These are phyloP conservation scores for Penstemon barbatus DNA, from an alignment of 257 asterid species.

Conservation along the genomic window DNA sequence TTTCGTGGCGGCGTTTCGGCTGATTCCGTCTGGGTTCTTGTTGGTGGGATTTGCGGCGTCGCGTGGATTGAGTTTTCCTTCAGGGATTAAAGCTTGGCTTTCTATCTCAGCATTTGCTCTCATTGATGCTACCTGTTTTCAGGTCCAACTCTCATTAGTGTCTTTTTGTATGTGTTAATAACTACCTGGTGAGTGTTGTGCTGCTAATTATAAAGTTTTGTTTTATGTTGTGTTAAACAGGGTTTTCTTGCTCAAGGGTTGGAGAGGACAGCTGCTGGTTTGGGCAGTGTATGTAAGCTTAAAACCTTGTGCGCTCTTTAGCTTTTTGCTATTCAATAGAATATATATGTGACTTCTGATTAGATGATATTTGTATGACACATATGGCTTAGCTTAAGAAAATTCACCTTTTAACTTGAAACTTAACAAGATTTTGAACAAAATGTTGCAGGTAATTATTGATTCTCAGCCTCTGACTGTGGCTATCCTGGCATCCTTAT, in stretches of 20 bases:
- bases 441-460: conserved; percentile 75
- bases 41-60: conserved; percentile 77
- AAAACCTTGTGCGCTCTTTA: conserved; percentile 21
- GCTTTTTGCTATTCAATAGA: conserved; percentile 14
- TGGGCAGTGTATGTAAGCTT: conserved; percentile 84
- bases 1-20: conserved; percentile 80
- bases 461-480: conserved; percentile 98
- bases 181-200: conserved; percentile 5
- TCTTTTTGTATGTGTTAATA: neutral
- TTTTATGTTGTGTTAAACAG: conserved; percentile 41
- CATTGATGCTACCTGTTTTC: conserved; percentile 90
- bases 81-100: conserved; percentile 84
- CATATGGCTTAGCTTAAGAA: neutral
- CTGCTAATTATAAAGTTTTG: conserved; percentile 9
- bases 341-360: conserved; percentile 12
- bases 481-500: conserved; percentile 80
- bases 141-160: conserved; percentile 48
- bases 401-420: neutral
- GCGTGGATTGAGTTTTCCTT: conserved; percentile 65
- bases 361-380: neutral
- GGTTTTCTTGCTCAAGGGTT: conserved; percentile 97
- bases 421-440: conserved; percentile 28
- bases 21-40: conserved; percentile 84
- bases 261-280: conserved; percentile 95
- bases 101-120: conserved; percentile 73